A percentile compares a stretch with the other conserved stretches of the same genome.
Conservation (phyloP, 2,329 filamentous ascomycete genomes). For the Berkeleyomyces basicola region DNA sequence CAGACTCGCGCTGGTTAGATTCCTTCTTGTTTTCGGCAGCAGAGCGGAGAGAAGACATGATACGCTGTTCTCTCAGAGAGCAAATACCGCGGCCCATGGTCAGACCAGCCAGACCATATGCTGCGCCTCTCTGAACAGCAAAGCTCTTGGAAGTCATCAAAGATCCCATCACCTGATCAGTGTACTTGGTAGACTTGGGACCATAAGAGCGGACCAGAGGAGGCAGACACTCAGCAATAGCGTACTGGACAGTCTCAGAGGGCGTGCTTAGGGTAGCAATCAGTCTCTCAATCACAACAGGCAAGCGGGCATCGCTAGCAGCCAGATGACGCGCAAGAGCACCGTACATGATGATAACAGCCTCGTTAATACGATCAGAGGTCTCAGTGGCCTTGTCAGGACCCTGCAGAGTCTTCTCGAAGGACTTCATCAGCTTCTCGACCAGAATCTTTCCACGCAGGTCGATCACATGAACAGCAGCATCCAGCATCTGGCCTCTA, state of each 20-base stretch:
- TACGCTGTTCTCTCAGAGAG: constrained; percentile 66
- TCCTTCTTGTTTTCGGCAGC: constrained; percentile 96
- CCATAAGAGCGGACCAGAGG: constrained; percentile 66
- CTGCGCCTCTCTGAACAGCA: constrained; percentile 79
- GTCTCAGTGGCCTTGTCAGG: constrained; percentile 67
- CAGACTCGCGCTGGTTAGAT: constrained; percentile 70
- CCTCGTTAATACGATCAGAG: constrained; percentile 85
- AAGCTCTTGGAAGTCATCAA: constrained; percentile 83
- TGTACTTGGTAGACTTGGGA: constrained; percentile 63
- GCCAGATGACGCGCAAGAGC: constrained; percentile 78
- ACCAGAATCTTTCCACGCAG: constrained; percentile 66
- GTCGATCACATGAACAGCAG: constrained; percentile 66
- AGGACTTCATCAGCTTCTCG: constrained; percentile 79
- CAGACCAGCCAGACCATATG: constrained; percentile 84
- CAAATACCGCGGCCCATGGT: constrained; percentile 75
- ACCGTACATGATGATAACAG: constrained; percentile 93
- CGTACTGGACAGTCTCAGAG: constrained; percentile 92
- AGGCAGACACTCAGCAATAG: constrained; percentile 83
- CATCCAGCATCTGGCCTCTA: constrained; percentile 79
- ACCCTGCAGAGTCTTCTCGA: constrained; percentile 73
- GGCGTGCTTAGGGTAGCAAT: constrained; percentile 81
- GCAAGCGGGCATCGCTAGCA: constrained; percentile 70
- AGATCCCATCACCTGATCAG: constrained; percentile 63
- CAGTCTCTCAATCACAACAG: constrained; percentile 72
- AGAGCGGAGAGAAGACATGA: constrained; percentile 63